These are phyloP conservation scores for Phoma sp. DNA, from an alignment of 2,329 filamentous ascomycete genomes.

Conservation along the genomic window DNA sequence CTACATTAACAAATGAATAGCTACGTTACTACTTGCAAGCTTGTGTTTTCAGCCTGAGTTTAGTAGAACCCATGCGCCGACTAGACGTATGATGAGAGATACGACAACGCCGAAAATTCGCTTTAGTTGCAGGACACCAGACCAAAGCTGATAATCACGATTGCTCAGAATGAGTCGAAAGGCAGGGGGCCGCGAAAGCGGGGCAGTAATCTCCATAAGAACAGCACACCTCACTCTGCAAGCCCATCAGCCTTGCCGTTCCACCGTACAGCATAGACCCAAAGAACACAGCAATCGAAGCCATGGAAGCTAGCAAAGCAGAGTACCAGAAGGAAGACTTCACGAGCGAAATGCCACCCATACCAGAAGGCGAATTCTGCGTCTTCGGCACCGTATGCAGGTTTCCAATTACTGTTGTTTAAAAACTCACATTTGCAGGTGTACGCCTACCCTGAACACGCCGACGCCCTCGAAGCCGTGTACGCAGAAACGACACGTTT, in stretches of 20 bases:
- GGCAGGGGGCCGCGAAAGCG: neutral
- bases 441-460: conserved; percentile 9
- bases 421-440: conserved; percentile 4
- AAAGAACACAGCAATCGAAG: neutral
- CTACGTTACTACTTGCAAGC: no score
- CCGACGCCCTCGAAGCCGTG: conserved; percentile 11
- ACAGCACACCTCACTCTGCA: neutral
- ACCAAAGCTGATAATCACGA: neutral
- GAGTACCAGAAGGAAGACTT: conserved; percentile 8
- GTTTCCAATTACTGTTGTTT: no score
- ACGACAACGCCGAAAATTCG: no score
- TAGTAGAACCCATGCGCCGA: no score
- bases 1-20: neutral
- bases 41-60: no score
- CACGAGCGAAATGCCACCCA: neutral
- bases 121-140: neutral
- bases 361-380: conserved; percentile 15
- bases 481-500: conserved; percentile 13
- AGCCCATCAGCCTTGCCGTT: neutral
- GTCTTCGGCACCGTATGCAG: conserved; percentile 11
- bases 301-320: conserved; percentile 9
- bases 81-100: no score
- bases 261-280: neutral
- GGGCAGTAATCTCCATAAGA: conserved; percentile 2
- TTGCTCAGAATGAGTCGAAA: conserved; percentile 10